A percentile compares a stretch with the other conserved stretches of the same genome.
Evolutionary conservation across 139 green algal genomes (phyloP).

Genomic region (Gonium pectorale): DNA sequence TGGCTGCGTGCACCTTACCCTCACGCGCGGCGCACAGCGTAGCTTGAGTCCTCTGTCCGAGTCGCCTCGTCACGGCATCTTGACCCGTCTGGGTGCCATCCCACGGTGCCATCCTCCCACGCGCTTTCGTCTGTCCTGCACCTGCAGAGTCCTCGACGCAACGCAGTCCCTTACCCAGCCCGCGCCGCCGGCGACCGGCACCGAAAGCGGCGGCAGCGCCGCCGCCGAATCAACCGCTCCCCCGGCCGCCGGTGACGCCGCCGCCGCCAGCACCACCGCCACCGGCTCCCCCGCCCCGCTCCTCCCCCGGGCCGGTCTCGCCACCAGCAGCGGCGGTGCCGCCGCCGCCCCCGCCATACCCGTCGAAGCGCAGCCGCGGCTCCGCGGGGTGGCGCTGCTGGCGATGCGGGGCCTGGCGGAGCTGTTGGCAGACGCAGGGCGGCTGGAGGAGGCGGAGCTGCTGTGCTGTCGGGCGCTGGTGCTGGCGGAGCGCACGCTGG

Average conservation of each 20-base stretch:
- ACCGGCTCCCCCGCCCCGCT: not conserved
- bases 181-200: not conserved
- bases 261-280: not conserved
- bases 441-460: constrained; percentile 36
- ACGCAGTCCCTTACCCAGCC: no score
- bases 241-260: not conserved
- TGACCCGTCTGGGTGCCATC: no score
- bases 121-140: no score
- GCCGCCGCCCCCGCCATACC: no score
- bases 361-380: not conserved
- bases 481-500: constrained; percentile 10
- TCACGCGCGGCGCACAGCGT: no score
- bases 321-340: no score
- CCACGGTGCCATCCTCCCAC: no score
- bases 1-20: no score
- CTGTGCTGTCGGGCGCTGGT: constrained; percentile 23
- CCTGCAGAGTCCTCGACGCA: not conserved
- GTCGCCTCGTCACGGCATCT: no score
- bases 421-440: not conserved
- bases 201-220: not conserved
- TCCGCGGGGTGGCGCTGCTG: not conserved
- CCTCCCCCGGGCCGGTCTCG: not conserved
- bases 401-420: constrained; percentile 23
- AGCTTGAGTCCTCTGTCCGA: no score
- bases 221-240: not conserved